Evolutionary conservation across 2,329 filamentous ascomycete genomes (phyloP).

Genomic region (Bisporella sp.): DNA sequence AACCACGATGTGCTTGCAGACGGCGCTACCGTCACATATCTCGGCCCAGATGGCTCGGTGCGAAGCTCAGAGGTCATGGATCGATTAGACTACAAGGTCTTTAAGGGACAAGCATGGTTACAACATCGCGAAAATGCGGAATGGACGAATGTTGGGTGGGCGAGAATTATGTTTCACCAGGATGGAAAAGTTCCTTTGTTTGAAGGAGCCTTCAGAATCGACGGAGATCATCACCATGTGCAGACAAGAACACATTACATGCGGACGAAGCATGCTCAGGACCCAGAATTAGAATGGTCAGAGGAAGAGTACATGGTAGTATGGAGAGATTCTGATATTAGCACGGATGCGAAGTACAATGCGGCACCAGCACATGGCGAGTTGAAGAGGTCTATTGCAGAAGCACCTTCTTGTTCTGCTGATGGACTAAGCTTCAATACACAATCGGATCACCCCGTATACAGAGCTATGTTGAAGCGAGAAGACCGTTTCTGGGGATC

Average conservation of each 20-base stretch:
- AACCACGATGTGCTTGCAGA: slow-evolving; percentile 85
- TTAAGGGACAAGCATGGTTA: slow-evolving; percentile 71
- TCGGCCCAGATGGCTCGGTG: slow-evolving; percentile 66
- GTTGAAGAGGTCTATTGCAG: slow-evolving; percentile 20
- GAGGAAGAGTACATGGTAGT: slow-evolving; percentile 77
- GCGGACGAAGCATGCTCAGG: slow-evolving; percentile 61
- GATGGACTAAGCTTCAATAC: slow-evolving; percentile 76
- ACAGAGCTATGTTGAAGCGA: slow-evolving; percentile 37
- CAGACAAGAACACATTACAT: slow-evolving; percentile 69
- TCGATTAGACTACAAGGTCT: slow-evolving; percentile 72
- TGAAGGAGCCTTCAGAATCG: slow-evolving; percentile 78
- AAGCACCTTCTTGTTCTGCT: slow-evolving; percentile 55
- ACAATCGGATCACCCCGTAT: slow-evolving; percentile 64
- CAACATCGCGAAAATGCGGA: slow-evolving; percentile 49
- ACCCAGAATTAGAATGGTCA: slow-evolving; percentile 50
- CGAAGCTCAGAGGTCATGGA: slow-evolving; percentile 60
- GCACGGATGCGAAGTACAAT: slow-evolving; percentile 28
- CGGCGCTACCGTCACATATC: slow-evolving; percentile 65
- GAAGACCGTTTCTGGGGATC: slow-evolving; percentile 49
- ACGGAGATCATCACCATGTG: slow-evolving; percentile 80
- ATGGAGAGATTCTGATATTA: slow-evolving; percentile 85
- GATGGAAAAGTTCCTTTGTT: slow-evolving; percentile 80
- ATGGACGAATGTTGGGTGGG: slow-evolving; percentile 83
- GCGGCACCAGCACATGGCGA: slow-evolving; percentile 43
- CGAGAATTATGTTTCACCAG: slow-evolving; percentile 67